Conservation (phyloP, 768 basidiomycete species). For the Macrolepiota fuliginosa region DNA sequence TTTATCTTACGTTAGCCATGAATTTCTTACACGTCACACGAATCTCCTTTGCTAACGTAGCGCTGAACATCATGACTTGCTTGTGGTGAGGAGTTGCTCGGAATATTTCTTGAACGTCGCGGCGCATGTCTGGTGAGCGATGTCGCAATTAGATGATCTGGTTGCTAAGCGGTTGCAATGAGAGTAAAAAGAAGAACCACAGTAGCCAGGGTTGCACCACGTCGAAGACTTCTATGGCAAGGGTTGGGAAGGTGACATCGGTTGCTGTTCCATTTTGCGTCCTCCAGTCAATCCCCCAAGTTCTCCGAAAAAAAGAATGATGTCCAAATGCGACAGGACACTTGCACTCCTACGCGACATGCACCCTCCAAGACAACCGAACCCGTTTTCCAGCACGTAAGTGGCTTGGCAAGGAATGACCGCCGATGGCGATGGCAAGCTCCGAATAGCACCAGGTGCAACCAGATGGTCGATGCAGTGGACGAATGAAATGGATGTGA, state of each 20-base stretch:
- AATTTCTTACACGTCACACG: constrained; percentile 99
- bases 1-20: constrained; percentile 87
- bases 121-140: constrained; percentile 97
- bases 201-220: constrained; percentile 26
- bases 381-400: not conserved
- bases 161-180: constrained; percentile 47
- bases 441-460: constrained; percentile 27
- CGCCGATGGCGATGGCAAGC: constrained; percentile 1
- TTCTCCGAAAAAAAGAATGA: not conserved
- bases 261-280: not conserved
- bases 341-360: not conserved
- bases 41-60: constrained; percentile 96
- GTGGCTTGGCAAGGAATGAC: constrained; percentile 13
- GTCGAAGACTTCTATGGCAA: constrained; percentile 6
- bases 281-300: constrained; percentile 2
- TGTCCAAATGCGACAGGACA: not conserved
- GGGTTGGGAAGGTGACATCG: constrained; percentile 14
- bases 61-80: constrained; percentile 99
- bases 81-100: constrained; percentile 98
- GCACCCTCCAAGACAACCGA: constrained; percentile 1
- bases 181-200: constrained; percentile 48
- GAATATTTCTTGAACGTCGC: constrained; percentile 99
- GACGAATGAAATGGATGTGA: constrained; percentile 49
- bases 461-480: constrained; percentile 40
- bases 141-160: constrained; percentile 65